phyloP scores from a whole-genome alignment of 2,329 filamentous ascomycete genomes.

The Aspergillus intermedius region DNA sequence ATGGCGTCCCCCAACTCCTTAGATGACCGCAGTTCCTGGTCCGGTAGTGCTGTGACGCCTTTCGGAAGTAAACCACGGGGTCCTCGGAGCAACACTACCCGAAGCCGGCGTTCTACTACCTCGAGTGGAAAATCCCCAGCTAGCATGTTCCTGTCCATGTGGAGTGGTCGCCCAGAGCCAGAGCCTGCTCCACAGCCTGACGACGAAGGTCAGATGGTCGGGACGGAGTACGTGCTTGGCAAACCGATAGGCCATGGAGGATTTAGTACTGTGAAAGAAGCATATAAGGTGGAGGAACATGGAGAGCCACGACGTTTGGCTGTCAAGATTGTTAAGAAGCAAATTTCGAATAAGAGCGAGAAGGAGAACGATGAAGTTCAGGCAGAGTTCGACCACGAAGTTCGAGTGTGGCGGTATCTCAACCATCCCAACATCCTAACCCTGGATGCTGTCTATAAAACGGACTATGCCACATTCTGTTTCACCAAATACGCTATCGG shows the following conservation, averaged over 20 bases:
- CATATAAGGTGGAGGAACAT: conserved; percentile 54
- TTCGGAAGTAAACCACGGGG: conserved; percentile 32
- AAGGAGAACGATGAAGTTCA: conserved; percentile 59
- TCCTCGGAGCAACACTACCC: conserved; percentile 27
- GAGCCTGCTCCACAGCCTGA: conserved; percentile 48
- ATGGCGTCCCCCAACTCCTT: conserved; percentile 33
- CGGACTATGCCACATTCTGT: conserved; percentile 62
- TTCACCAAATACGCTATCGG: conserved; percentile 59
- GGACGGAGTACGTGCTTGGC: conserved; percentile 60
- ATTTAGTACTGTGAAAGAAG: conserved; percentile 62
- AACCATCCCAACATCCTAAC: conserved; percentile 57
- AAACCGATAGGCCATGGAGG: conserved; percentile 60
- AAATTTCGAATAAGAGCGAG: conserved; percentile 50
- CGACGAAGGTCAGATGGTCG: conserved; percentile 62
- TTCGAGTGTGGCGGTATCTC: conserved; percentile 60
- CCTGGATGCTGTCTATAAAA: conserved; percentile 59
- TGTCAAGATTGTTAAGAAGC: conserved; percentile 62
- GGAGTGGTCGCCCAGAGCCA: conserved; percentile 37
- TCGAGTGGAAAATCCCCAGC: conserved; percentile 53
- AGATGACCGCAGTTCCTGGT: conserved; percentile 38
- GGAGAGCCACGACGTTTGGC: conserved; percentile 49
- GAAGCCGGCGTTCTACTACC: conserved; percentile 44
- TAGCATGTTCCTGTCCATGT: conserved; percentile 53
- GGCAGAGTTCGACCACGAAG: conserved; percentile 62
- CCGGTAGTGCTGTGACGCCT: conserved; percentile 21